A percentile compares a stretch with the other conserved stretches of the same genome.
These are phyloP conservation scores for Megacollybia marginata DNA, from an alignment of 768 basidiomycete genomes.

Conservation along the genomic window DNA sequence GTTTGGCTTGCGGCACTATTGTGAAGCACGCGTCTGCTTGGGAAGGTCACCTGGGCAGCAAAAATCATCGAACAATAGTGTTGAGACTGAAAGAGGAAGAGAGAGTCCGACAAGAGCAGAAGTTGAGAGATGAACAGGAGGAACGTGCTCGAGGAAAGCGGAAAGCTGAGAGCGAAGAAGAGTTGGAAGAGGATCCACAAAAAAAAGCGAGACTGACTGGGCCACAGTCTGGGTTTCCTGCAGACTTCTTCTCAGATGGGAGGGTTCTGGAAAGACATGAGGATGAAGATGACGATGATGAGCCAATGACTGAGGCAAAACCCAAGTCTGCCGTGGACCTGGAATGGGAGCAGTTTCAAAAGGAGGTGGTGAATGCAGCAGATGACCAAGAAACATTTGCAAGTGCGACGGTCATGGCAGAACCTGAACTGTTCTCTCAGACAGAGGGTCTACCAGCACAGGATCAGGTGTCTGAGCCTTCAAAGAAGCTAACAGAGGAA, in stretches of 20 bases:
- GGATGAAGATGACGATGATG: constrained; percentile 27
- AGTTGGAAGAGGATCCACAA: constrained; percentile 19
- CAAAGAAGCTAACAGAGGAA: constrained; percentile 34
- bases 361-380: constrained; percentile 43
- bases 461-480: constrained; percentile 16
- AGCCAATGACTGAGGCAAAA: constrained; percentile 6
- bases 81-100: constrained; percentile 53
- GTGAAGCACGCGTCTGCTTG: constrained; percentile 80
- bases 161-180: constrained; percentile 22
- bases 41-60: constrained; percentile 82
- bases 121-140: constrained; percentile 16
- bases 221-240: constrained; percentile 35
- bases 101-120: constrained; percentile 25
- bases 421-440: constrained; percentile 50
- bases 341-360: constrained; percentile 72
- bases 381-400: constrained; percentile 48
- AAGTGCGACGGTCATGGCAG: constrained; percentile 64
- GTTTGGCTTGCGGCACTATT: constrained; percentile 49
- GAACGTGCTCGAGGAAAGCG: constrained; percentile 27
- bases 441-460: constrained; percentile 41
- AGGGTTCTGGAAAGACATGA: constrained; percentile 40
- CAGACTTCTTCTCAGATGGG: constrained; percentile 79
- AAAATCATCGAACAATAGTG: constrained; percentile 65
- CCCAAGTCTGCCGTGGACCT: constrained; percentile 39
- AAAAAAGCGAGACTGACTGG: constrained; percentile 24